Evolutionary conservation across 148 eudicot genomes (phyloP), one percentile per base, ranked within the genome.

Genomic region (Polygonum maritimum): DNA sequence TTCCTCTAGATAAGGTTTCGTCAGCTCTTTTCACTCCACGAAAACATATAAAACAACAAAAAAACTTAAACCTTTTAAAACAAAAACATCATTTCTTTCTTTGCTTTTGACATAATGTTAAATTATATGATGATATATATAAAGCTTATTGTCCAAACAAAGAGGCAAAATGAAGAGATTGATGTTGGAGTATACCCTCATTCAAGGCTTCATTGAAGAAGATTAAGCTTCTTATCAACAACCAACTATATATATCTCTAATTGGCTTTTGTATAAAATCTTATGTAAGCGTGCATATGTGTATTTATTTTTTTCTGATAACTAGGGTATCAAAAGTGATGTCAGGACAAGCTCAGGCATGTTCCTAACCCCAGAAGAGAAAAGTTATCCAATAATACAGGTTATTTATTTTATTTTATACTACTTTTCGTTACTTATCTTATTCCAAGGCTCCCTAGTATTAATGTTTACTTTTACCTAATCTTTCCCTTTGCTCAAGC

Each of bases 341-440:
- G 96, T 90, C 35, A 82, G 98, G 83, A 94, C 98, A 75, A 94
- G 98, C 84, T 90, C 98, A 67, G 98, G 98, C 77, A 94, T 94
- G 98, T 94, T 94, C 85, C 78, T 94, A 73, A 81, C 48, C 74
- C 75, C 75, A 77, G 83, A 85, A 76, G 96, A 94, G 83, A 87
- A 84, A 75, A 90, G 85, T 75, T 90, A 90, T 71, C 94, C 97
- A 35, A 80, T 90, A 84, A 81, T 94, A 82, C 85, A 92, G 93
- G 98, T 94, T 69, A 73, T 52, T 38, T 33, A 71, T 18, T 13
- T 45, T 51, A 51, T 15, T 51, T 51, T 44, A 44, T 44, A 8
- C 9, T 44, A 6, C 47, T 44, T 44, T 6, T 1, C 21, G 36
- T 58, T 41, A 5, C 45, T 67, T 67, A 16, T 67, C 44, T 38